Evolutionary conservation across 108 stramenopile species (phyloP).

Genomic region (Cylindrotheca closterium): DNA sequence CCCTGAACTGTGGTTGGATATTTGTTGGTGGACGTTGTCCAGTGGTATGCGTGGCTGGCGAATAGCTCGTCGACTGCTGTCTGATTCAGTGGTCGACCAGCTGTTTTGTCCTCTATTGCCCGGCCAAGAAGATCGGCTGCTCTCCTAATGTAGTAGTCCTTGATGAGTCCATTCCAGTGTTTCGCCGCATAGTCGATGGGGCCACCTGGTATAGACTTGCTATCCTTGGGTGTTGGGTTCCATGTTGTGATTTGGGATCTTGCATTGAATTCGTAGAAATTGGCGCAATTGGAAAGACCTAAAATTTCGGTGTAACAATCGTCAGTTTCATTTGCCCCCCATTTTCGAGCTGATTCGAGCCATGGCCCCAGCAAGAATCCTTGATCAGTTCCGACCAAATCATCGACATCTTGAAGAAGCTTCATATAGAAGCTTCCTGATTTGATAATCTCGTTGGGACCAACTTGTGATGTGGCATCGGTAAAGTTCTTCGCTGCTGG

Average conservation of each 20-base stretch:
- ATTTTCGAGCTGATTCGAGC: constrained; percentile 29
- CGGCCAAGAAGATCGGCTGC: constrained; percentile 13
- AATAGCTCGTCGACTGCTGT: constrained; percentile 15
- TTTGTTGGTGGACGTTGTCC: constrained; percentile 20
- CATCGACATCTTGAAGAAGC: constrained; percentile 30
- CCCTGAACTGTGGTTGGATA: neutral
- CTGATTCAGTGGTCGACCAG: constrained; percentile 22
- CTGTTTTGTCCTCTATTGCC: constrained; percentile 26
- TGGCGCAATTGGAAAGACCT: neutral
- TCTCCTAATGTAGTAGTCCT: constrained; percentile 30
- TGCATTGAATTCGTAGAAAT: constrained; percentile 44
- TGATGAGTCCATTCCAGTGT: constrained; percentile 41
- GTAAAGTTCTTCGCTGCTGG: constrained; percentile 36
- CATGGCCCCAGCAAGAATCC: constrained; percentile 32
- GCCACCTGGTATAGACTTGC: constrained; percentile 24
- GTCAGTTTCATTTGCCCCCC: constrained; percentile 7
- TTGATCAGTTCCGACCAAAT: constrained; percentile 24
- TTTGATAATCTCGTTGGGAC: constrained; percentile 3
- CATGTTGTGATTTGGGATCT: constrained; percentile 43
- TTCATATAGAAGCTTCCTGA: constrained; percentile 24
- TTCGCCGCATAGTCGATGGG: constrained; percentile 49
- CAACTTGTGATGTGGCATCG: constrained; percentile 18
- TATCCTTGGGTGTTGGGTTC: constrained; percentile 30
- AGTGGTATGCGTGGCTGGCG: constrained; percentile 32
- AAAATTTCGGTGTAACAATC: constrained; percentile 29